Evolutionary conservation across 2,329 filamentous ascomycete species (phyloP).

Genomic region (Nothophaeocryptopus gaeumannii): DNA sequence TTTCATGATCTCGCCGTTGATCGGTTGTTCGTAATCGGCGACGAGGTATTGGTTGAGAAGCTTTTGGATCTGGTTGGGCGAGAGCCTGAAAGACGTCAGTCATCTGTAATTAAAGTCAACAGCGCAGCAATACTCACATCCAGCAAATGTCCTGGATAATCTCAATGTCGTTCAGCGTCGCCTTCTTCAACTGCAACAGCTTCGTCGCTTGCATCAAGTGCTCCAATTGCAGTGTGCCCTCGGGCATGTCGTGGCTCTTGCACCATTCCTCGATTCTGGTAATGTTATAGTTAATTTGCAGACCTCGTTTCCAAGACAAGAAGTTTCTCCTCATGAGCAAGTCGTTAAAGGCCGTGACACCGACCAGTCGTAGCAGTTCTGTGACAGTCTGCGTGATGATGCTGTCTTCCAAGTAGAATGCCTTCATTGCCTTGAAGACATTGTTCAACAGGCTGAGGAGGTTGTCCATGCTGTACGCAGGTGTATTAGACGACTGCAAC

Average conservation of each 20-base stretch:
- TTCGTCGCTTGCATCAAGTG: constrained; percentile 99
- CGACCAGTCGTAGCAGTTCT: constrained; percentile 86
- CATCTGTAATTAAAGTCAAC: neutral
- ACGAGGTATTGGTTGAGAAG: constrained; percentile 97
- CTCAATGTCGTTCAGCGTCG: constrained; percentile 97
- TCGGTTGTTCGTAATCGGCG: constrained; percentile 97
- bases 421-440: constrained; percentile 98
- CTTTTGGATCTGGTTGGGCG: constrained; percentile 98
- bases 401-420: constrained; percentile 92
- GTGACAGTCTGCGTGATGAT: constrained; percentile 96
- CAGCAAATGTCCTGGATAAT: constrained; percentile 99
- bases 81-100: constrained; percentile 62
- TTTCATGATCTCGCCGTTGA: constrained; percentile 99
- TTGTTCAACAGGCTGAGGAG: constrained; percentile 92
- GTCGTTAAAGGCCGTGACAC: constrained; percentile 98
- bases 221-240: constrained; percentile 94
- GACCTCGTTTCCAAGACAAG: constrained; percentile 96
- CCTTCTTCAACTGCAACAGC: constrained; percentile 96
- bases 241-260: constrained; percentile 99
- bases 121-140: constrained; percentile 70
- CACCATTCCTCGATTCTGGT: constrained; percentile 99
- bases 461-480: constrained; percentile 99
- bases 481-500: constrained; percentile 80
- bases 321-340: constrained; percentile 97
- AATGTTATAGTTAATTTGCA: constrained; percentile 99